Evolutionary conservation across 2,329 filamentous ascomycete species (phyloP), one percentile per base, ranked within the genome.

Genomic region (Plectosphaerella plurivora): DNA sequence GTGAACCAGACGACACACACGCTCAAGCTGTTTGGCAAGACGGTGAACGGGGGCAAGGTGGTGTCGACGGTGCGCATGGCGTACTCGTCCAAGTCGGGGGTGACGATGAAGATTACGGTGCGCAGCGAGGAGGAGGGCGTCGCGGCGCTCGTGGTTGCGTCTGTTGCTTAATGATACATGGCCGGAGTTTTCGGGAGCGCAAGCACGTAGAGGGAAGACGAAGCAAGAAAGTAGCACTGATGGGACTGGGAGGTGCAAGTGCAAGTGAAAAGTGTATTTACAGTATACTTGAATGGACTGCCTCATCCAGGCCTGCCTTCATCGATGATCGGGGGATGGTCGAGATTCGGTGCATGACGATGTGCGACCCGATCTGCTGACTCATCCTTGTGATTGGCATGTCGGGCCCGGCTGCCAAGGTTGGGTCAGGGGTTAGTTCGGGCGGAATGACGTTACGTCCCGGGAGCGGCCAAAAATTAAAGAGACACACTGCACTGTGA

Each of bases 1-100:
- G 78, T 96, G 60, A 95, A 87, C 65, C 87, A 87, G 64, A 92
- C 86, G 55, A 97, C 92, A 57, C 94, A 99, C 71, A 92, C 91
- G 4, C 86, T 99, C 67, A 97, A 96, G 75, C 78, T 99, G 36
- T 88, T 97, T 68, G 94, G 94, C 67, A 97, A 97, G 84, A 96
- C 91, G 44, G 87, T 97, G 57, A 86, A 83, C 35, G 94, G 93
- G 36, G 94, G 94, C 60, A 87, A 88, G 64, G 93, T 99, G 15
- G 90, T 92, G 52, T 89, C 88, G 55, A 86, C 84, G 59, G 84
- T 97, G 58, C 84, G 91, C 71, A 96, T 99, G 92, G 94, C 92
- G 1, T 97, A 85, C 73, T 95, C 90, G 56, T 85, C 88, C 63
- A 96, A 95, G 80, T 87, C 87, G 48, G 94, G 94, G 50, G 91